Evolutionary conservation across 140 eudicot species (phyloP), one percentile per base, ranked within the genome.

Genomic region (Bidens hawaiensis): DNA sequence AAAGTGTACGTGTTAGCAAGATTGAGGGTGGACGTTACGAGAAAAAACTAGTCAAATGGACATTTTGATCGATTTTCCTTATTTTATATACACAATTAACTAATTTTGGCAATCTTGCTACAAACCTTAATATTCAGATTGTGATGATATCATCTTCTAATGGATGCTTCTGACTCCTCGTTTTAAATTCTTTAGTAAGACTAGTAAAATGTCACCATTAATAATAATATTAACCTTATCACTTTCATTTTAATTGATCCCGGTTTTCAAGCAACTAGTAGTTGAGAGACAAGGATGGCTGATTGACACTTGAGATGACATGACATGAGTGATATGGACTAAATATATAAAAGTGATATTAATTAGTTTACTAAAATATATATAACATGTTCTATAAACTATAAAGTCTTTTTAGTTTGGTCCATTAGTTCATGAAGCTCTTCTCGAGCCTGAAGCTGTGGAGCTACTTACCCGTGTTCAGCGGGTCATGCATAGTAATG

Each of bases 131-230:
- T 19, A 43, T n/a, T n/a, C n/a, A n/a, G n/a, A n/a, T n/a, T 5
- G 19, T 14, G n/a, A 4, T n/a, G 19, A 43, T 22, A 22, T 21
- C 3, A 19, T 22, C 17, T 11, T 5, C 6, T 22, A 24, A 11
- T 21, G 11, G 17, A 50, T 50, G 30, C 13, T 50, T 50, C 8
- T 50, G 22, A 50, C 57, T 2, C 31, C 5, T 23, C 30, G 9
- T 23, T 22, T 27, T 54, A 27, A 26, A 54, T 54, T 54, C 12
- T 54, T 5, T 14, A 25, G 27, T n/a, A 24, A 26, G 33, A 27
- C 61, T 14, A 54, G 61, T 54, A 40, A 54, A 54, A 54, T 54
- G 61, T 54, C 61, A 54, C 41, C 14, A 15, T 54, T 28, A n/a
- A n/a, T n/a, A n/a, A n/a, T n/a, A n/a, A n/a, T n/a, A n/a, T n/a